Base-by-base conservation (phyloP, 2,329 filamentous ascomycete genomes). In the Aspergillus ochraceoroseus region DNA sequence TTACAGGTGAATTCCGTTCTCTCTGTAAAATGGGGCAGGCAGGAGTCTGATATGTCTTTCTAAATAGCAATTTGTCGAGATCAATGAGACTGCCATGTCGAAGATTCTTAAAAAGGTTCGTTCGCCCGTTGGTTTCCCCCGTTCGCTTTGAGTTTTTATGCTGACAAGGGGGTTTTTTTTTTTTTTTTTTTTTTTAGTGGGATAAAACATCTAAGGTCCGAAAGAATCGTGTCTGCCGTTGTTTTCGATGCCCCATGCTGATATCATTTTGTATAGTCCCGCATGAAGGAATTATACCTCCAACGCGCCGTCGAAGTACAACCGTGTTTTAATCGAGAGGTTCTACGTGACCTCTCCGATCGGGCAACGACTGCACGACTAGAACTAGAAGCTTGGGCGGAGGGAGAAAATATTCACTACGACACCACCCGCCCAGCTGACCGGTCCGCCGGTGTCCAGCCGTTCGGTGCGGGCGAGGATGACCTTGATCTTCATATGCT, bases 71-170 rank as follows among this genome's bases (percentile, higher is more conserved):
- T 98, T 96, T 66, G 88, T 98, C 51, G 90, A 96, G 65, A 86
- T 96, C 61, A 98, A 98, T 62, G 90, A 92, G 58, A 95, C 87
- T 1, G 92, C 89, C 11, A 95, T 96, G 64, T 95, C 90, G 18
- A 98, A 98, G 66, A 98, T 98, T 44, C 71, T 98, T 49, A 98
- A 98, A 70, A 98, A 98, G 76, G 79, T 81, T 59, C 46, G 71
- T 63, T 43, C 11, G 40, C 28, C 26, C 32, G 38, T 33, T 38
- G 38, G 42, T n/a, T n/a, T n/a, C n/a, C n/a, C n/a, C n/a, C n/a
- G n/a, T n/a, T n/a, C n/a, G n/a, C n/a, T n/a, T n/a, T n/a, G n/a
- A n/a, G n/a, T n/a, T n/a, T n/a, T n/a, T n/a, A n/a, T n/a, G n/a
- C n/a, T n/a, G n/a, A n/a, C n/a, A n/a, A n/a, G n/a, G n/a, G n/a